Evolutionary conservation across 805 yeast species (phyloP).

Genomic region (Starmerella bombicola): DNA sequence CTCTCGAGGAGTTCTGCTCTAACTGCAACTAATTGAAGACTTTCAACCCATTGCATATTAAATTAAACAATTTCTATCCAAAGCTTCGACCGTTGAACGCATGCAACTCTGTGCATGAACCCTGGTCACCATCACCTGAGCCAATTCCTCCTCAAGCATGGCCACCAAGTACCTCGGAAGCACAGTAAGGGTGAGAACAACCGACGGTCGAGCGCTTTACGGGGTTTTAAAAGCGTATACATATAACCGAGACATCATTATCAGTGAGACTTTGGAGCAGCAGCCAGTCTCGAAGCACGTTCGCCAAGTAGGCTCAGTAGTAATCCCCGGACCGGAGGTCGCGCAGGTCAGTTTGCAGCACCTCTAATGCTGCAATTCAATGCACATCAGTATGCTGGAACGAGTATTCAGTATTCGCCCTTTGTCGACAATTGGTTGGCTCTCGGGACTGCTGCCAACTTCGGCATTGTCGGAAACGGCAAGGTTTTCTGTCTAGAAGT

Average conservation of each 20-base stretch:
- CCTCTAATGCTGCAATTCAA: constrained; percentile 53
- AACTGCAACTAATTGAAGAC: no score
- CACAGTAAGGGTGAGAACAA: constrained; percentile 23
- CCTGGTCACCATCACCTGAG: no score
- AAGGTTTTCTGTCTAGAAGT: constrained; percentile 59
- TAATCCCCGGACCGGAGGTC: constrained; percentile 26
- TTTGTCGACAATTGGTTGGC: constrained; percentile 81
- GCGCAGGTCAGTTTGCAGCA: constrained; percentile 21
- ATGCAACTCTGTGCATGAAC: no score
- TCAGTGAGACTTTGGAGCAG: constrained; percentile 27
- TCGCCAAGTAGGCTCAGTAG: constrained; percentile 29
- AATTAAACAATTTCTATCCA: no score
- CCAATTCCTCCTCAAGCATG: no score
- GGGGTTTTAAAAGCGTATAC: constrained; percentile 28
- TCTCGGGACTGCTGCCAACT: constrained; percentile 82
- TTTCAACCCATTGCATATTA: no score
- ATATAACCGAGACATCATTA: constrained; percentile 25
- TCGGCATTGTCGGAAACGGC: constrained; percentile 91
- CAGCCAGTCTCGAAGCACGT: constrained; percentile 18
- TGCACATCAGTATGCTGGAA: constrained; percentile 75
- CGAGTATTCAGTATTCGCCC: constrained; percentile 80
- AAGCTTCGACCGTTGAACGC: no score
- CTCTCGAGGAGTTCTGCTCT: no score
- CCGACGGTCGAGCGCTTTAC: constrained; percentile 27
- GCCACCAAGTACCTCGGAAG: constrained; percentile 18